phyloP scores from a whole-genome alignment of 2,329 filamentous ascomycete species.

The Cladophialophora chaetospira region DNA sequence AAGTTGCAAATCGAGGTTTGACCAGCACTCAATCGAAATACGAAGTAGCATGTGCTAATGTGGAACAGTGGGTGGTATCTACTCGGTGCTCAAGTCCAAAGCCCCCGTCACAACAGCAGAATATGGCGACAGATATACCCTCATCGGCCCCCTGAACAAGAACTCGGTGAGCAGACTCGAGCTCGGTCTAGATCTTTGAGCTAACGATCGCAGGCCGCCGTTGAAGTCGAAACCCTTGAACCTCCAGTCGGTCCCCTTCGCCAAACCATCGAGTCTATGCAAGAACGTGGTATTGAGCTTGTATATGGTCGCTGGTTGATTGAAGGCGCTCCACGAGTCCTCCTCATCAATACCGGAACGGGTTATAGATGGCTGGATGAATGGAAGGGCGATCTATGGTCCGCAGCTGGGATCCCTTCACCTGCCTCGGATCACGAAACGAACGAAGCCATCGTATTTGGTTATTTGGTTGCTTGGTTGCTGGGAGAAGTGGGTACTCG shows the following conservation, averaged over 20 bases:
- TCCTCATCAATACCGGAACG: constrained; percentile 93
- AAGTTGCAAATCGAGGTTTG: constrained; percentile 91
- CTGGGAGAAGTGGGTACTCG: constrained; percentile 85
- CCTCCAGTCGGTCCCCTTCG: constrained; percentile 78
- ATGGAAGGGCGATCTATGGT: constrained; percentile 97
- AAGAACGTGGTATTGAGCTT: constrained; percentile 82
- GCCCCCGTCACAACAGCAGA: constrained; percentile 96
- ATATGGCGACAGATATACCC: constrained; percentile 95
- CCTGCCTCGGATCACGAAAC: constrained; percentile 91
- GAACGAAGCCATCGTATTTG: constrained; percentile 96
- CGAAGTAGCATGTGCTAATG: constrained; percentile 21
- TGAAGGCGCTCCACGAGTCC: constrained; percentile 88
- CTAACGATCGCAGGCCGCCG: constrained; percentile 68
- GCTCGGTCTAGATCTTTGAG: constrained; percentile 6
- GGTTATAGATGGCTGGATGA: constrained; percentile 90
- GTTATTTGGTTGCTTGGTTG: constrained; percentile 97
- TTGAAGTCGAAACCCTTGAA: constrained; percentile 92
- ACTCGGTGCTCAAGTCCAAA: constrained; percentile 98
- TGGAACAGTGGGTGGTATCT: constrained; percentile 85
- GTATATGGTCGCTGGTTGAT: constrained; percentile 97
- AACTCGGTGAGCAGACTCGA: constrained; percentile 65
- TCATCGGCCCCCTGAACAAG: constrained; percentile 92
- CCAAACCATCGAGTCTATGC: constrained; percentile 88
- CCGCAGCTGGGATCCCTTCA: constrained; percentile 87
- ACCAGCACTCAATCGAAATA: constrained; percentile 26